Conservation (phyloP, 108 stramenopile species). For the Skeletonema potamos region DNA sequence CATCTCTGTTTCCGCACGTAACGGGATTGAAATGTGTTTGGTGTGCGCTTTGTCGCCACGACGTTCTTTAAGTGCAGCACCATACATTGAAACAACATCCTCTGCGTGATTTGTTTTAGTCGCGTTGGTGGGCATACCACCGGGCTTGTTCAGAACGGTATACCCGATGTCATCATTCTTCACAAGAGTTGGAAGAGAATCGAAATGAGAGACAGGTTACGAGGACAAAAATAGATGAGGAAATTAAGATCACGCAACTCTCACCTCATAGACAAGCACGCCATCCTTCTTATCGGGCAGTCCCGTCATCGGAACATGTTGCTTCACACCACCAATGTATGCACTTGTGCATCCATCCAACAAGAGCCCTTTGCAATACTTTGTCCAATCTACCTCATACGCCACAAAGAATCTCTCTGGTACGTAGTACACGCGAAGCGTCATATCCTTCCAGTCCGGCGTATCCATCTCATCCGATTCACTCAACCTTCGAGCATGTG, state of each 20-base stretch:
- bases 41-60: constrained; percentile 6
- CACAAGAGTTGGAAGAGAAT: background rate
- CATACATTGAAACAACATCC: constrained; percentile 42
- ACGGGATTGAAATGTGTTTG: constrained; percentile 27
- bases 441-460: constrained; percentile 53
- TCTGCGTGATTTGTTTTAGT: constrained; percentile 50
- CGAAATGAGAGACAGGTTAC: background rate
- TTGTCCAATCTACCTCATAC: constrained; percentile 47
- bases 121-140: constrained; percentile 38
- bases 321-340: constrained; percentile 20
- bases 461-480: constrained; percentile 27
- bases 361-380: constrained; percentile 46
- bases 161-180: constrained; percentile 43
- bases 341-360: constrained; percentile 32
- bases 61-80: constrained; percentile 38
- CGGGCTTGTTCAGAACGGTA: constrained; percentile 49
- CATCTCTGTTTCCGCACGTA: constrained; percentile 46
- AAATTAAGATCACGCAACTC: background rate
- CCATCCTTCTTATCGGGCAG: constrained; percentile 52
- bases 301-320: constrained; percentile 41
- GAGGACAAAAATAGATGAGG: background rate
- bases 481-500: constrained; percentile 38
- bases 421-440: constrained; percentile 45
- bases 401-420: constrained; percentile 43
- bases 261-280: constrained; percentile 52